Evolutionary conservation across 768 basidiomycete genomes (phyloP).

Genomic region (Psilocybe subaeruginosa): DNA sequence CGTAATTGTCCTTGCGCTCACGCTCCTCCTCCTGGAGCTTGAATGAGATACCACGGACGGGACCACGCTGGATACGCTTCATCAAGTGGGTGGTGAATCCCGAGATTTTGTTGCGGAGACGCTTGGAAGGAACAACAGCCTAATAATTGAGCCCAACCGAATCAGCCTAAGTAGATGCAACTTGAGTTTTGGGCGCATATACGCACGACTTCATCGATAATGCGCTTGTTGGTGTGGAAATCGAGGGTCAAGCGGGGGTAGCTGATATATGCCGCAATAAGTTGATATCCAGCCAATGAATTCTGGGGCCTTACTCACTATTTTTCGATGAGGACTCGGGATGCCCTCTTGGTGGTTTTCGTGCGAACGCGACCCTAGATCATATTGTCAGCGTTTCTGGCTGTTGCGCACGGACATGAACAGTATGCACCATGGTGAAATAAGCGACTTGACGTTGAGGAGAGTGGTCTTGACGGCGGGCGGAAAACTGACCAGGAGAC

Average conservation of each 20-base stretch:
- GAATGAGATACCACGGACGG: conserved; percentile 99
- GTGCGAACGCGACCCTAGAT: conserved; percentile 97
- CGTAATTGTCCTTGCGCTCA: conserved; percentile 99
- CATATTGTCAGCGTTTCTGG: conserved; percentile 19
- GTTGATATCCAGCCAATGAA: background rate
- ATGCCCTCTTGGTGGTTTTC: conserved; percentile 99
- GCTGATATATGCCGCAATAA: conserved; percentile 41
- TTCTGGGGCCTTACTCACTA: conserved; percentile 61
- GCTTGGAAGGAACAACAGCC: conserved; percentile 97
- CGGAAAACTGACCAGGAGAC: conserved; percentile 8
- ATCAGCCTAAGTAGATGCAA: background rate
- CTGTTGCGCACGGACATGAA: background rate
- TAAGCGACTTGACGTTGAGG: conserved; percentile 30
- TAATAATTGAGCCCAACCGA: conserved; percentile 27
- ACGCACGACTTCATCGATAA: conserved; percentile 93
- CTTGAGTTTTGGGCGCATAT: background rate
- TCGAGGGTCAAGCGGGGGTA: conserved; percentile 99
- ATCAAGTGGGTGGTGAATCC: conserved; percentile 99
- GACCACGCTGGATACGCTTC: conserved; percentile 99
- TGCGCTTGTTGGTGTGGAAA: conserved; percentile 99
- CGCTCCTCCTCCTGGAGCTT: conserved; percentile 99
- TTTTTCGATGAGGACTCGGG: conserved; percentile 98
- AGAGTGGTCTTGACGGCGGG: conserved; percentile 24
- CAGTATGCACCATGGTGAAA: conserved; percentile 54
- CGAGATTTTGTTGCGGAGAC: conserved; percentile 98